Conservation (phyloP, 768 basidiomycete species). For the Lactarius tabidus region DNA sequence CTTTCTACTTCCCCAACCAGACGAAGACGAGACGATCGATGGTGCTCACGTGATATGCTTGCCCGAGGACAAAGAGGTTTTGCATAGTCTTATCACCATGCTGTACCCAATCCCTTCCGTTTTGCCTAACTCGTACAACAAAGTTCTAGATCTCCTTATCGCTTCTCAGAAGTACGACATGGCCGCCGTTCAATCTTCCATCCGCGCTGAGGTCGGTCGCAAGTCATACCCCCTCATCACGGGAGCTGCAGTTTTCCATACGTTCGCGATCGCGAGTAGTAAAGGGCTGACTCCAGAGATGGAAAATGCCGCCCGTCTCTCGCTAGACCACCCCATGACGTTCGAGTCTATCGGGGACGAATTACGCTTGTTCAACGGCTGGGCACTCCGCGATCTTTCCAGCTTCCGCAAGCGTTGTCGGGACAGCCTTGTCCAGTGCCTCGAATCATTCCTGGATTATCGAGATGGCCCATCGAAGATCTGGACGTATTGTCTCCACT, state of each 20-base stretch:
- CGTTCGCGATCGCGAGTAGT: slow-evolving; percentile 22
- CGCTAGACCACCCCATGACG: slow-evolving; percentile 6
- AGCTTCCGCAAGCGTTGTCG: slow-evolving; percentile 8
- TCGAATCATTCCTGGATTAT: background rate
- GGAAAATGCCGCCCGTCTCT: background rate
- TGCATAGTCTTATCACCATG: slow-evolving; percentile 11
- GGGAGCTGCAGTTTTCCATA: slow-evolving; percentile 12
- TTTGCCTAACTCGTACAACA: slow-evolving; percentile 1
- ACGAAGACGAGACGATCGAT: slow-evolving; percentile 5
- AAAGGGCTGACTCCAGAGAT: slow-evolving; percentile 2
- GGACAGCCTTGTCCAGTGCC: slow-evolving; percentile 5
- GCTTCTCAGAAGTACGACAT: slow-evolving; percentile 29
- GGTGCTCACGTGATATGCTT: slow-evolving; percentile 18
- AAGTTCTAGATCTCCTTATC: slow-evolving; percentile 11
- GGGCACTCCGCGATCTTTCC: slow-evolving; percentile 8
- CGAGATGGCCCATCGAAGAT: background rate
- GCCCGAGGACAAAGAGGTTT: slow-evolving; percentile 11
- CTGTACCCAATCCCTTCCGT: slow-evolving; percentile 9
- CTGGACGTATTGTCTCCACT: slow-evolving; percentile 3
- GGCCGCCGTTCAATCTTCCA: slow-evolving; percentile 10
- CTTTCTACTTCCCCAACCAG: slow-evolving; percentile 27
- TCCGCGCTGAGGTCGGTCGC: background rate
- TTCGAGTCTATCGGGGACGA: slow-evolving; percentile 8
- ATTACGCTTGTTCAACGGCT: slow-evolving; percentile 1
- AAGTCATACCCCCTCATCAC: background rate